phyloP scores from a whole-genome alignment of 108 stramenopile genomes.

The Fragilaria radians region DNA sequence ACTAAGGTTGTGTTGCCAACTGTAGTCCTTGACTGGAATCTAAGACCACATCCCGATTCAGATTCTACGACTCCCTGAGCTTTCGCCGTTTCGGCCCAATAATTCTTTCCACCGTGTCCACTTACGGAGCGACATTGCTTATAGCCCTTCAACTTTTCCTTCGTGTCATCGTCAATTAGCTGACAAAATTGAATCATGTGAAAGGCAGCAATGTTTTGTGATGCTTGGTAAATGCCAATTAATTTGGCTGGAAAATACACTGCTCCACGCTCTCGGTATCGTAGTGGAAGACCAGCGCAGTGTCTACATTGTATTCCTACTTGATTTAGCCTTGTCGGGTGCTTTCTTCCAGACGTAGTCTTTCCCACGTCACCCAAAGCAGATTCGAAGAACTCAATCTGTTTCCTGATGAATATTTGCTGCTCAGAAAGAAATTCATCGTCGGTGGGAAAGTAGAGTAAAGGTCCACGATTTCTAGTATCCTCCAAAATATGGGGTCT shows the following conservation, averaged over 20 bases:
- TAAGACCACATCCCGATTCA: too few relatives aligned
- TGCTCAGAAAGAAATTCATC: conserved; percentile 38
- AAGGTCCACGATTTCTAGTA: too few relatives aligned
- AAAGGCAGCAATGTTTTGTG: conserved; percentile 27
- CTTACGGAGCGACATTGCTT: conserved; percentile 30
- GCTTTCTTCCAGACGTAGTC: conserved; percentile 41
- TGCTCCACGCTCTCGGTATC: conserved; percentile 34
- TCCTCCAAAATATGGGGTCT: too few relatives aligned
- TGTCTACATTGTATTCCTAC: conserved; percentile 56
- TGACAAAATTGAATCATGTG: conserved; percentile 19
- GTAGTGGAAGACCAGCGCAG: conserved; percentile 28
- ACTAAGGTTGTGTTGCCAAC: too few relatives aligned
- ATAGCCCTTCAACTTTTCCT: background rate
- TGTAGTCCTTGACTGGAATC: too few relatives aligned
- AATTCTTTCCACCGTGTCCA: too few relatives aligned
- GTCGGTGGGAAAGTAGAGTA: conserved; percentile 25
- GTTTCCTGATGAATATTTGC: conserved; percentile 48
- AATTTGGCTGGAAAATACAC: conserved; percentile 51
- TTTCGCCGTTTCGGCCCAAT: too few relatives aligned
- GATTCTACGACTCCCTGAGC: too few relatives aligned
- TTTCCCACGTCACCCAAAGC: conserved; percentile 24
- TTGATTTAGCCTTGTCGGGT: conserved; percentile 33
- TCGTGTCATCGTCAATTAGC: conserved; percentile 10
- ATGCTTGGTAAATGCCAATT: conserved; percentile 38
- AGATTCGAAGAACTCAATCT: conserved; percentile 49